Conservation (phyloP, 2,329 filamentous ascomycete species). For the Apiospora koreana region DNA sequence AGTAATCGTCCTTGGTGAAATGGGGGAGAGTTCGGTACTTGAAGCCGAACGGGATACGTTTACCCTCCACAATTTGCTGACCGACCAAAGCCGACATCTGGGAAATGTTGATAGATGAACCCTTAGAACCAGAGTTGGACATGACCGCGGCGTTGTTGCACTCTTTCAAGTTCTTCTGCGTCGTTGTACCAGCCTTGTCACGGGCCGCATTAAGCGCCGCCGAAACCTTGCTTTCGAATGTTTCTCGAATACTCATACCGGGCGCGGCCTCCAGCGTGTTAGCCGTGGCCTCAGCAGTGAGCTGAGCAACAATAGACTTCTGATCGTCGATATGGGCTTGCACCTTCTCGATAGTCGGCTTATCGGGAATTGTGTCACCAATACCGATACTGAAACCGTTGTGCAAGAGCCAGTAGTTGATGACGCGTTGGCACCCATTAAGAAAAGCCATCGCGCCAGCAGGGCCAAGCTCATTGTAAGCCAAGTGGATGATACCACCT, state of each 20-base stretch:
- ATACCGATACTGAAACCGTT: constrained; percentile 98
- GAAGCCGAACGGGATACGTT: constrained; percentile 98
- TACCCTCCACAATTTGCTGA: constrained; percentile 97
- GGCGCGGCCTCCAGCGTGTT: constrained; percentile 90
- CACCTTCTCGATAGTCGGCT: constrained; percentile 79
- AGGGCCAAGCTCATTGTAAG: constrained; percentile 91
- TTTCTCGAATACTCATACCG: constrained; percentile 98
- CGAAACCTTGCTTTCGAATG: constrained; percentile 96
- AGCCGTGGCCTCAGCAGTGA: constrained; percentile 77
- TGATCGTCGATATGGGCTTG: constrained; percentile 78
- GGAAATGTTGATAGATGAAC: constrained; percentile 98
- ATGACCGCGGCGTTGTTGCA: constrained; percentile 96
- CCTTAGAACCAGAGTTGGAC: constrained; percentile 96
- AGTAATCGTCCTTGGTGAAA: constrained; percentile 99
- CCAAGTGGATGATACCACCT: constrained; percentile 91
- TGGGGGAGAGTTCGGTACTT: constrained; percentile 96
- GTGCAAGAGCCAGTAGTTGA: constrained; percentile 96
- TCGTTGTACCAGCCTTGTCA: constrained; percentile 92
- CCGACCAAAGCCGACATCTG: constrained; percentile 99
- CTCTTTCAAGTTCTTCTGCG: constrained; percentile 90
- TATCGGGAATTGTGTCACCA: constrained; percentile 94
- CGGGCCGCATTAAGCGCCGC: constrained; percentile 92
- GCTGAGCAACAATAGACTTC: constrained; percentile 76
- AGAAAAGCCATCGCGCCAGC: constrained; percentile 91
- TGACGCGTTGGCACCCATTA: constrained; percentile 90